phyloP scores from a whole-genome alignment of 768 basidiomycete genomes.

The Hebeloma cylindrosporum region DNA sequence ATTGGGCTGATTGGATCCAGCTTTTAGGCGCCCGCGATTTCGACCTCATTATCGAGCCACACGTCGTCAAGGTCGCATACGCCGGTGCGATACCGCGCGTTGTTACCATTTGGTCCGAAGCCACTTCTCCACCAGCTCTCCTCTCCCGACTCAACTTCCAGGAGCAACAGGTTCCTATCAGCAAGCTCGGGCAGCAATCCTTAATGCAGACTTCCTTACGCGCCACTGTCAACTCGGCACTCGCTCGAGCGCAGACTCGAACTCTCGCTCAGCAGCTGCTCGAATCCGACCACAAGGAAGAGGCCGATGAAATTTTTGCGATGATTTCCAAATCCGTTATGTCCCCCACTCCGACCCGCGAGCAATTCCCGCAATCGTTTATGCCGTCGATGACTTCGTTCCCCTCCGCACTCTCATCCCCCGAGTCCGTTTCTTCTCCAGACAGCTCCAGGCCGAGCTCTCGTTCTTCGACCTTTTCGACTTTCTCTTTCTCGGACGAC shows the following conservation, averaged over 20 bases:
- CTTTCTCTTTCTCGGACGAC: slow-evolving; percentile 30
- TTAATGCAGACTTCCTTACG: slow-evolving; percentile 11
- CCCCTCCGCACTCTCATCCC: slow-evolving; percentile 19
- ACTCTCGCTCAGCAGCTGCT: slow-evolving; percentile 35
- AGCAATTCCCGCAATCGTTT: slow-evolving; percentile 17
- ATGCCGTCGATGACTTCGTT: slow-evolving; percentile 11
- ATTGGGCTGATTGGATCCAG: slow-evolving; percentile 36
- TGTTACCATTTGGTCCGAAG: slow-evolving; percentile 29
- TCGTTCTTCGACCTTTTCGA: slow-evolving; percentile 36
- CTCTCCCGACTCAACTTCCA: slow-evolving; percentile 13
- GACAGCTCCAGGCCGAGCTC: slow-evolving; percentile 38
- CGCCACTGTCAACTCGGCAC: slow-evolving; percentile 17
- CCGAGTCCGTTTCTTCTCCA: slow-evolving; percentile 16
- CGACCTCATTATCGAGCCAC: slow-evolving; percentile 31
- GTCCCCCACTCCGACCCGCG: slow-evolving; percentile 35
- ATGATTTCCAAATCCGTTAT: slow-evolving; percentile 32
- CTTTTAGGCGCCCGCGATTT: slow-evolving; percentile 33
- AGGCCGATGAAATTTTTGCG: slow-evolving; percentile 36
- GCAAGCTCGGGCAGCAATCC: slow-evolving; percentile 22
- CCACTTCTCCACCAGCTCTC: slow-evolving; percentile 13
- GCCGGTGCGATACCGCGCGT: slow-evolving; percentile 22
- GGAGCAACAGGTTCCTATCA: slow-evolving; percentile 24
- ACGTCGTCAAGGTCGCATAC: slow-evolving; percentile 27
- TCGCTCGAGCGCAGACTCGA: slow-evolving; percentile 18
- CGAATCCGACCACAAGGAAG: slow-evolving; percentile 28